Evolutionary conservation across 495 filamentous ascomycete species (phyloP).

Genomic region (Hamigera avellanea): DNA sequence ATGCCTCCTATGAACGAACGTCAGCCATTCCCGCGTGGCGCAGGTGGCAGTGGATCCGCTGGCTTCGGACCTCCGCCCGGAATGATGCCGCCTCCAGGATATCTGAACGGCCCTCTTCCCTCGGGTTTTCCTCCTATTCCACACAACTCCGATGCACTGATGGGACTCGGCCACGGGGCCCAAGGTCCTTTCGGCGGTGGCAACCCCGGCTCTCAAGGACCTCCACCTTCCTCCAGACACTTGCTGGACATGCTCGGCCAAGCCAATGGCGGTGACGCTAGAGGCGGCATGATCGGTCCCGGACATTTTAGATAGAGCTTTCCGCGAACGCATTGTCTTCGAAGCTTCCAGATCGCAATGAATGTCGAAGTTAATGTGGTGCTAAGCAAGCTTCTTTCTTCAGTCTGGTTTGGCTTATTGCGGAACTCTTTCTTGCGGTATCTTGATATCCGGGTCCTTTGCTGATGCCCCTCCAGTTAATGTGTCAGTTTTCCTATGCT

Average conservation of each 20-base stretch:
- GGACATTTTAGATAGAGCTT: constrained; percentile 23
- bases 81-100: constrained; percentile 42
- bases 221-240: constrained; percentile 32
- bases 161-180: constrained; percentile 24
- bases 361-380: not conserved
- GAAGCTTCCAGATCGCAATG: not conserved
- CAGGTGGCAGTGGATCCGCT: constrained; percentile 7
- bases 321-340: not conserved
- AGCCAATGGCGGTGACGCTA: constrained; percentile 22
- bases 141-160: constrained; percentile 30
- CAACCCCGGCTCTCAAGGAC: constrained; percentile 26
- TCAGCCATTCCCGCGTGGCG: constrained; percentile 28
- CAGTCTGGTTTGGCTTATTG: not conserved
- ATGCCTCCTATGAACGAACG: constrained; percentile 25
- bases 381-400: not conserved
- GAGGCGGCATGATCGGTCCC: constrained; percentile 32
- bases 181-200: constrained; percentile 29
- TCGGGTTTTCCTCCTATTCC: constrained; percentile 37
- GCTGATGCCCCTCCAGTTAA: constrained; percentile 1
- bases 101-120: constrained; percentile 30
- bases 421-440: not conserved
- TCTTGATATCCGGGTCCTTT: not conserved
- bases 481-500: not conserved
- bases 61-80: constrained; percentile 27
- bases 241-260: constrained; percentile 37